phyloP scores from a whole-genome alignment of 1,284 basidiomycete genomes.

The Wallemia hederae region DNA sequence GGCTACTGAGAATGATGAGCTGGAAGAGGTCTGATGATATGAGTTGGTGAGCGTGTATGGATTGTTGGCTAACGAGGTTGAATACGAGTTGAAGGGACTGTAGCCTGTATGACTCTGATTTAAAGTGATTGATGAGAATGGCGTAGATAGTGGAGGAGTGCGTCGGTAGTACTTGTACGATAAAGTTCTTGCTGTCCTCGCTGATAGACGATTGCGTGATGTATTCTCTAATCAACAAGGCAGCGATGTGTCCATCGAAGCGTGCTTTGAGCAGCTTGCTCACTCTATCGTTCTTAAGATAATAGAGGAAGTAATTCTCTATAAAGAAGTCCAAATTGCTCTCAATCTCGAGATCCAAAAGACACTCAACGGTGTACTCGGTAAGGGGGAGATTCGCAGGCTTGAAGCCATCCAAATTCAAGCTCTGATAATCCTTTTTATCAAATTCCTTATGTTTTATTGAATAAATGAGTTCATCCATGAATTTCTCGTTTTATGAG shows the following conservation, averaged over 20 bases:
- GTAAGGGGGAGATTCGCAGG: not conserved
- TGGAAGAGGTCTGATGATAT: not conserved
- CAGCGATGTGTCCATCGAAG: not conserved
- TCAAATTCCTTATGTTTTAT: conserved; percentile 9
- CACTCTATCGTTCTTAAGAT: not conserved
- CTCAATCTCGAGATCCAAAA: not conserved
- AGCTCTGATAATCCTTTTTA: not conserved
- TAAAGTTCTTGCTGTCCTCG: not conserved
- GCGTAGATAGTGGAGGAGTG: not conserved
- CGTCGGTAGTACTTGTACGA: not conserved
- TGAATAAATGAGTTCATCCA: not conserved
- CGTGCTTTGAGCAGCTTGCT: not conserved
- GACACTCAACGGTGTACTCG: not conserved
- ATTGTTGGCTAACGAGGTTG: not conserved
- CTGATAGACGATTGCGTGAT: no score
- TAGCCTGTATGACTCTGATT: not conserved
- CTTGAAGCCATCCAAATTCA: not conserved
- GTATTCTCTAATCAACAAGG: not conserved
- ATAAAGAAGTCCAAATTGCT: not conserved
- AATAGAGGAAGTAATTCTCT: not conserved
- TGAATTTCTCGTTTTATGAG: not conserved
- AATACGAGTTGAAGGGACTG: not conserved
- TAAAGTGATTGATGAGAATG: not conserved
- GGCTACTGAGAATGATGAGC: not conserved
- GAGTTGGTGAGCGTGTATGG: not conserved